Evolutionary conservation across 2,329 filamentous ascomycete species (phyloP), one percentile per base, ranked within the genome.

Genomic region (Hymenoscyphus scutula): DNA sequence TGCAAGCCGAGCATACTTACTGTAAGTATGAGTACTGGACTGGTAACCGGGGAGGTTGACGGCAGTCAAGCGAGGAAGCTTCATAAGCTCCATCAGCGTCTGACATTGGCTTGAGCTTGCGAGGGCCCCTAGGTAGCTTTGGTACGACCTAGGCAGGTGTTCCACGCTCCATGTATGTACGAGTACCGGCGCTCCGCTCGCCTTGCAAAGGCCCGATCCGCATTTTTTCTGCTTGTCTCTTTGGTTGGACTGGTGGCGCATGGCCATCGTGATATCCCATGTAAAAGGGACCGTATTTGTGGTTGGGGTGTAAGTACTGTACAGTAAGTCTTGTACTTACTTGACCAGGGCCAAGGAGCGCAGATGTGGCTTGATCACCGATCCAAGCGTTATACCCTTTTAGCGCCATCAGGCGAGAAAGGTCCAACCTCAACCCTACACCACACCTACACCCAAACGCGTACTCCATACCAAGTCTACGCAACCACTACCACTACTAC

Each of bases 201-300:
- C 55, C 59, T 27, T 37, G 32, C 38, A 45, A 60, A 60, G 59
- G 59, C n/a, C 59, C 59, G 59, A 60, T 56, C 59, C 59, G 59
- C 41, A 25, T 51, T 41, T 17, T 34, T 13, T 41, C 38, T 41
- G 38, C 38, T 41, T n/a, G 38, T 41, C 41, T 25, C 41, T 48
- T 54, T 54, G 53, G 25, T n/a, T 8, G 25, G 53, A 23, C 41
- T 48, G 41, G 41, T 48, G 41, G 41, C 41, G 41, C 41, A 23
- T 48, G 32, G 19, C 19, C 41, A 48, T 48, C n/a, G n/a, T 48
- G 41, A 48, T 48, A 48, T 48, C 41, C 41, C 8, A 23, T 48
- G n/a, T 48, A 48, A 19, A 17, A 41, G 38, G 32, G 2, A 41
- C 11, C 15, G 38, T 41, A 41, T 41, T 41, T 41, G 38, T 41